phyloP scores from a whole-genome alignment of 768 basidiomycete species.

The Lentinula guzmanii region DNA sequence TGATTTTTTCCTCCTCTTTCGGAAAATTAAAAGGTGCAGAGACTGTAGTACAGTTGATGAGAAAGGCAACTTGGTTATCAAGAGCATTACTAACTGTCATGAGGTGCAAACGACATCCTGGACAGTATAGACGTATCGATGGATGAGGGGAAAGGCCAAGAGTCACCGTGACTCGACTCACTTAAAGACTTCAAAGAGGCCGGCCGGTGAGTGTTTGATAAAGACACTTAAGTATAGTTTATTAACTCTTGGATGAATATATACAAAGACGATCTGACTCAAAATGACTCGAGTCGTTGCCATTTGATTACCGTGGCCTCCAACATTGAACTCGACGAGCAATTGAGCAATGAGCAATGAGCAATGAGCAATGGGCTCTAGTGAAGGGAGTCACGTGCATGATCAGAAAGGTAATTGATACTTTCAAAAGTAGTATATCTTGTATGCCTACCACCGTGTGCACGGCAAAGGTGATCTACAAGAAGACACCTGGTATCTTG shows the following conservation, averaged over 20 bases:
- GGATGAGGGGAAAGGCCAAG: background rate
- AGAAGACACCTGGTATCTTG: slow-evolving; percentile 72
- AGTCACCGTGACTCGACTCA: background rate
- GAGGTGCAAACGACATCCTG: slow-evolving; percentile 60
- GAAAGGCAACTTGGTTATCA: background rate
- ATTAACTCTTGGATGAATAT: too few relatives aligned
- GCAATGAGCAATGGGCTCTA: too few relatives aligned
- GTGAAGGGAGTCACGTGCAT: background rate
- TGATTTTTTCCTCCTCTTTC: slow-evolving; percentile 85
- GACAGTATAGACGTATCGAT: background rate
- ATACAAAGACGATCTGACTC: too few relatives aligned
- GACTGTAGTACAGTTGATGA: slow-evolving; percentile 38
- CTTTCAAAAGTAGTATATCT: background rate
- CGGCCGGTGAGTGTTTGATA: background rate
- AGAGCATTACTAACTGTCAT: slow-evolving; percentile 55
- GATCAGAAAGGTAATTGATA: background rate
- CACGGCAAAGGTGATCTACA: slow-evolving; percentile 78
- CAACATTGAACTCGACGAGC: too few relatives aligned
- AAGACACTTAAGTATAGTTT: too few relatives aligned
- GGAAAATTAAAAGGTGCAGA: slow-evolving; percentile 76
- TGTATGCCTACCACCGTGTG: slow-evolving; percentile 63
- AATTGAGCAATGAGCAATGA: too few relatives aligned
- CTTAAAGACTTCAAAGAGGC: background rate
- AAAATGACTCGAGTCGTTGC: too few relatives aligned
- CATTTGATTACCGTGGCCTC: too few relatives aligned